Percentiles rank a stretch among this genome's conserved stretches.
These are phyloP conservation scores for Leccinum longicurvipes DNA, from an alignment of 768 basidiomycete genomes.

Conservation along the genomic window DNA sequence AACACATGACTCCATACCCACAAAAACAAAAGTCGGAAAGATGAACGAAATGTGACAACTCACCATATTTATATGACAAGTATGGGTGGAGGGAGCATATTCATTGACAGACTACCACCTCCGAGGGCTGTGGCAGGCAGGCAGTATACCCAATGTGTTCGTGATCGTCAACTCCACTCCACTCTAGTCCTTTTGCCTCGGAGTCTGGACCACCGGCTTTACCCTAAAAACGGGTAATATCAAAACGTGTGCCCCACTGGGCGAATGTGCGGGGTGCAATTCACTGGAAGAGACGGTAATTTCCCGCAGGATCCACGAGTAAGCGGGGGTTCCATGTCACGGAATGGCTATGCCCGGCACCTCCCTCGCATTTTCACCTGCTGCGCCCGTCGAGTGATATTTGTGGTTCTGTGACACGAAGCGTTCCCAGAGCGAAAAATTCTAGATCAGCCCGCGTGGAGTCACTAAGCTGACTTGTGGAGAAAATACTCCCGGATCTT, in stretches of 20 bases:
- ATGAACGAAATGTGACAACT: neutral
- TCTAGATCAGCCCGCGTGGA: conserved; percentile 8
- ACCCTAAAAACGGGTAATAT: neutral
- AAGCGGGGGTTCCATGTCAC: conserved; percentile 11
- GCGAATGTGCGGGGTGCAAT: conserved; percentile 4
- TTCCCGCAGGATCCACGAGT: conserved; percentile 8
- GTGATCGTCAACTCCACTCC: no score
- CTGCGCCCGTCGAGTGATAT: conserved; percentile 31
- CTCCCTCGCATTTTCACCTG: conserved; percentile 21
- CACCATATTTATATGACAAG: conserved; percentile 16
- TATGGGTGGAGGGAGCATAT: conserved; percentile 10
- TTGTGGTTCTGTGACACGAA: conserved; percentile 25
- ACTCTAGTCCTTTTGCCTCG: neutral
- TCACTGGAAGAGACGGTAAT: conserved; percentile 8
- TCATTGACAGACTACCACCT: no score
- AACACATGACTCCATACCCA: neutral
- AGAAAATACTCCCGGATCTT: conserved; percentile 45
- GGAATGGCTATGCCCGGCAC: conserved; percentile 20
- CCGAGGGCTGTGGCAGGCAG: no score
- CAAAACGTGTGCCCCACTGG: neutral
- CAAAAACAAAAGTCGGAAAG: neutral
- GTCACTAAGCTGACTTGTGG: conserved; percentile 32
- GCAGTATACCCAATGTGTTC: no score
- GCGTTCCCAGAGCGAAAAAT: conserved; percentile 11
- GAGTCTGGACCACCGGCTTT: neutral